phyloP scores from a whole-genome alignment of 2,329 filamentous ascomycete species.

The Paraconiothyrium brasiliense region DNA sequence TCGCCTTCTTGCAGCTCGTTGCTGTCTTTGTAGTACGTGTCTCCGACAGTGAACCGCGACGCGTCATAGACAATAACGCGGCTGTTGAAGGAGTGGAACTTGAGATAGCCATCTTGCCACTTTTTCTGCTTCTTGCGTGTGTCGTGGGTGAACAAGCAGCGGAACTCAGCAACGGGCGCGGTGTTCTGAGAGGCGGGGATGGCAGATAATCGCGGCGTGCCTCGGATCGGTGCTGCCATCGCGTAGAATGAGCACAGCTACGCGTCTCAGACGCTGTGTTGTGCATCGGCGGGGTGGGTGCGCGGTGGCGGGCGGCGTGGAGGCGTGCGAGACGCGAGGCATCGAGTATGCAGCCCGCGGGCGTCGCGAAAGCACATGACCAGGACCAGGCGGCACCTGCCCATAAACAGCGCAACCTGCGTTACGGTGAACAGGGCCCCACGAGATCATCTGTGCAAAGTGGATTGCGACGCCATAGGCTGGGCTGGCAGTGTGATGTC shows the following conservation, averaged over 20 bases:
- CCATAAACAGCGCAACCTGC: background rate
- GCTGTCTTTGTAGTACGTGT: slow-evolving; percentile 79
- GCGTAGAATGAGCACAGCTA: slow-evolving; percentile 14
- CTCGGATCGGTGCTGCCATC: slow-evolving; percentile 40
- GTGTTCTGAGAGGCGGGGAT: slow-evolving; percentile 68
- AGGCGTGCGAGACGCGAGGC: slow-evolving; percentile 22
- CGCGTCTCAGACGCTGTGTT: slow-evolving; percentile 18
- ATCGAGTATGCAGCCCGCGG: slow-evolving; percentile 9
- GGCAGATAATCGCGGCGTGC: slow-evolving; percentile 35
- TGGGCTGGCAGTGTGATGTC: background rate
- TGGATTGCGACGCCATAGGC: background rate
- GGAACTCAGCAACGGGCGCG: slow-evolving; percentile 81
- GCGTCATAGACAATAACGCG: slow-evolving; percentile 91
- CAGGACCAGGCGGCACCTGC: background rate
- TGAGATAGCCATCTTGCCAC: slow-evolving; percentile 91
- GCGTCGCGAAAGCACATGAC: slow-evolving; percentile 18
- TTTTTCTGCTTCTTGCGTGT: slow-evolving; percentile 86
- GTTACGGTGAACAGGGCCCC: slow-evolving; percentile 5
- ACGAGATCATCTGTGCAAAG: slow-evolving; percentile 7
- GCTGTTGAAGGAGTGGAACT: slow-evolving; percentile 90
- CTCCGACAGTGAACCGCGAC: slow-evolving; percentile 80
- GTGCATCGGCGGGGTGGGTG: slow-evolving; percentile 11
- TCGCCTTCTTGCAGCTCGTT: slow-evolving; percentile 80
- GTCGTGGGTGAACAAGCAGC: slow-evolving; percentile 88
- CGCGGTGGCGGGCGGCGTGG: slow-evolving; percentile 14